Evolutionary conservation across 345 rosid species (phyloP).

Genomic region (Dipteronia sinensis): DNA sequence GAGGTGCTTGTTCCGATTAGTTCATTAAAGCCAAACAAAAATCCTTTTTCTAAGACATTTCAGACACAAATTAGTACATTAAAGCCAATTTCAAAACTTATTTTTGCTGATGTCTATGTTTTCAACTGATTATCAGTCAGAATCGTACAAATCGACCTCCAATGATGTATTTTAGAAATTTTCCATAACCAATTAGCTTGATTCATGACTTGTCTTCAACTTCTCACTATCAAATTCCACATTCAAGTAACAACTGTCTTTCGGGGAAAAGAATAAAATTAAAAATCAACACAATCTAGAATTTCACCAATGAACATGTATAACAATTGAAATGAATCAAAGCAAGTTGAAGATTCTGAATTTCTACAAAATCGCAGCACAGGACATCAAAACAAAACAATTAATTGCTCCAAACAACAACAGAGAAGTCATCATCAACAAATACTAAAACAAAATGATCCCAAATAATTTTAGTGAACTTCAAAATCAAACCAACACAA

Average conservation of each 20-base stretch:
- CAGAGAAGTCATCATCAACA: conserved; percentile 1
- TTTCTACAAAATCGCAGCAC: not conserved
- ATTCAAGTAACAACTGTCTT: not conserved
- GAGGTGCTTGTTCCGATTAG: too few relatives aligned
- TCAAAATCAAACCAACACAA: not conserved
- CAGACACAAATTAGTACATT: not conserved
- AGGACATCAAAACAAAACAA: not conserved
- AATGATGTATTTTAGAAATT: not conserved
- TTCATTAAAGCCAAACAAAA: too few relatives aligned
- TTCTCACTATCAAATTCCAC: not conserved
- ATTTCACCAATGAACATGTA: not conserved
- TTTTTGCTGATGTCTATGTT: not conserved
- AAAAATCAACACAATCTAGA: not conserved
- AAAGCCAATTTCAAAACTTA: too few relatives aligned
- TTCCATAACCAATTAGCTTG: not conserved
- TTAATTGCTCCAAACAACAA: conserved; percentile 1
- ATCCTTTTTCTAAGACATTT: too few relatives aligned
- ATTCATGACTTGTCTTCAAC: not conserved
- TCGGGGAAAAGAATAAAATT: not conserved
- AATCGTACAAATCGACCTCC: not conserved
- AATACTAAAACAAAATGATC: not conserved
- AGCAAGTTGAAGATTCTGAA: not conserved
- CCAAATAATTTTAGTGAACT: conserved; percentile 2
- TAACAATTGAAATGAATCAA: not conserved
- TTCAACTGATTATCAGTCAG: not conserved